These are phyloP conservation scores for Fragosphaeria purpurea DNA, from an alignment of 2,329 filamentous ascomycete genomes.

Conservation along the genomic window DNA sequence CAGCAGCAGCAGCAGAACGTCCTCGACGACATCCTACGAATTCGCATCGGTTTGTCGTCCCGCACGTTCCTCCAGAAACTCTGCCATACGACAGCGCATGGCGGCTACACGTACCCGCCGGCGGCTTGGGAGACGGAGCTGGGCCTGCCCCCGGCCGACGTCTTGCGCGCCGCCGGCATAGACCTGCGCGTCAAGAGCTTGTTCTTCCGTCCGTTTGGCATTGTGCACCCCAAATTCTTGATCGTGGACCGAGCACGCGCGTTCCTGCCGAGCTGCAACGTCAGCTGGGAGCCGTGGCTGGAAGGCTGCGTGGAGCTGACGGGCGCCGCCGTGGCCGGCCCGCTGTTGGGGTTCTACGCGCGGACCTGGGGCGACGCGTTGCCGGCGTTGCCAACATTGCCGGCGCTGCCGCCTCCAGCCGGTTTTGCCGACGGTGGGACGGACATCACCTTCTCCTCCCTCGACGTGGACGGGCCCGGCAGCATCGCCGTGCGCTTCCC, in stretches of 20 bases:
- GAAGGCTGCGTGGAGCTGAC: slow-evolving; percentile 63
- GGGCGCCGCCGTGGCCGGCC: slow-evolving; percentile 45
- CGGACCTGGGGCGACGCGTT: slow-evolving; percentile 51
- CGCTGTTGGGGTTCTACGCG: slow-evolving; percentile 57
- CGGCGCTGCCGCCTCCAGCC: neutral
- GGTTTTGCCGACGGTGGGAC: neutral
- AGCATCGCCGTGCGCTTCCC: slow-evolving; percentile 10
- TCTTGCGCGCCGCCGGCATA: slow-evolving; percentile 47
- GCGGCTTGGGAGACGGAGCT: slow-evolving; percentile 50
- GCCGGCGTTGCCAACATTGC: neutral
- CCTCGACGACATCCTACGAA: slow-evolving; percentile 30
- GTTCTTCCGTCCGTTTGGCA: slow-evolving; percentile 70
- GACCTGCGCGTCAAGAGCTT: slow-evolving; percentile 65
- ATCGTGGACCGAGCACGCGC: slow-evolving; percentile 58
- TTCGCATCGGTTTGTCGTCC: slow-evolving; percentile 70
- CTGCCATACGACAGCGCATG: slow-evolving; percentile 53
- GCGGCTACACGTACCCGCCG: slow-evolving; percentile 52
- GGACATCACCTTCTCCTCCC: neutral
- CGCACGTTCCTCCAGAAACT: slow-evolving; percentile 63
- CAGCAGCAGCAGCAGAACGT: slow-evolving; percentile 1
- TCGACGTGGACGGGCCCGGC: slow-evolving; percentile 10
- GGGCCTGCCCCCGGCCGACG: slow-evolving; percentile 48
- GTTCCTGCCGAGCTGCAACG: slow-evolving; percentile 70
- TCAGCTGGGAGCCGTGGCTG: slow-evolving; percentile 83
- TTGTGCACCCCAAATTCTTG: slow-evolving; percentile 83